phyloP scores from a whole-genome alignment of 371 early-diverging fungal genomes.

The Conidiobolus incongruus region DNA sequence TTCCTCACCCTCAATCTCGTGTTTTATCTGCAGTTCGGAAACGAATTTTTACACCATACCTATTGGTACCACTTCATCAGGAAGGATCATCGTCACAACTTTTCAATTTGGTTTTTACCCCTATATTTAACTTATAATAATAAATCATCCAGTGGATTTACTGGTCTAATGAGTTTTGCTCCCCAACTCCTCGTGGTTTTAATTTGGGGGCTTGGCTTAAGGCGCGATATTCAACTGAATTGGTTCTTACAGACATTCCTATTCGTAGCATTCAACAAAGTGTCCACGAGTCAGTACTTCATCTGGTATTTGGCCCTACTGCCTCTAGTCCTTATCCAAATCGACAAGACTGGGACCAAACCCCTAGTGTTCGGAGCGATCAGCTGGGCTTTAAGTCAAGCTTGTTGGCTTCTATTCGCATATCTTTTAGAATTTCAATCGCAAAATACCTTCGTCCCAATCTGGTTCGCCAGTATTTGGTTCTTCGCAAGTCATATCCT shows the following conservation, averaged over 20 bases:
- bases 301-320: constrained; percentile 94
- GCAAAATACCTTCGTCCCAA: constrained; percentile 41
- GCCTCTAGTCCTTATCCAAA: constrained; percentile 59
- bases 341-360: constrained; percentile 12
- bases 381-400: constrained; percentile 21
- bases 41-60: constrained; percentile 71
- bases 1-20: background rate
- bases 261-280: constrained; percentile 92
- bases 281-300: constrained; percentile 96
- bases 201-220: constrained; percentile 36
- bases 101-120: constrained; percentile 84
- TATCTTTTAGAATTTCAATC: constrained; percentile 74
- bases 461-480: constrained; percentile 44
- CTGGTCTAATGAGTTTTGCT: constrained; percentile 30
- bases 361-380: constrained; percentile 28
- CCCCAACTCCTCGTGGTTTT: constrained; percentile 46
- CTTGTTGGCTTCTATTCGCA: constrained; percentile 49
- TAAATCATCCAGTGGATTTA: constrained; percentile 12
- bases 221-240: constrained; percentile 63
- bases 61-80: constrained; percentile 86
- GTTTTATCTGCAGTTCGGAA: constrained; percentile 24
- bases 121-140: constrained; percentile 73
- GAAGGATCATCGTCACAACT: constrained; percentile 96
- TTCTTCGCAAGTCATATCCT: constrained; percentile 43
- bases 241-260: constrained; percentile 81